These are phyloP conservation scores for Gossypium stocksii DNA, from an alignment of 345 rosid species.

Conservation along the genomic window DNA sequence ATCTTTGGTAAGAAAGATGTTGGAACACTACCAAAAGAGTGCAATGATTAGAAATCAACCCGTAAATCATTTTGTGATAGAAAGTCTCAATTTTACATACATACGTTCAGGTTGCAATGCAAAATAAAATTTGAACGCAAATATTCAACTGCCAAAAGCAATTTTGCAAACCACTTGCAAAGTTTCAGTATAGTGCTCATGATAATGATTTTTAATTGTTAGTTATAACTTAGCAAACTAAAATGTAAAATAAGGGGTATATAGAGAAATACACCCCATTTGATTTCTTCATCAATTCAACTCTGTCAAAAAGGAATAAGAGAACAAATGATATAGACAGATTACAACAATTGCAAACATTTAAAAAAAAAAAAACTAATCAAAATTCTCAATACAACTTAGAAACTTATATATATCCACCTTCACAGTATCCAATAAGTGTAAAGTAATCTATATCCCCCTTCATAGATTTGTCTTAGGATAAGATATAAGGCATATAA, in stretches of 20 bases:
- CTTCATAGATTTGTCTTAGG: too few relatives aligned
- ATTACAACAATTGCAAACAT: too few relatives aligned
- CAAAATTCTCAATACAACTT: not conserved
- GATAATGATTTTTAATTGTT: not conserved
- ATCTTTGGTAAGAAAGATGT: constrained; percentile 93
- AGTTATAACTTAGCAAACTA: constrained; percentile 22
- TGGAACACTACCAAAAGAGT: constrained; percentile 67
- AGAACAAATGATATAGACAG: not conserved
- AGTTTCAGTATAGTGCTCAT: constrained; percentile 54
- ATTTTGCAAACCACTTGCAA: constrained; percentile 95
- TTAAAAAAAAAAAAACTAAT: not conserved
- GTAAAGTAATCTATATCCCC: too few relatives aligned
- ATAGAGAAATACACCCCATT: constrained; percentile 52
- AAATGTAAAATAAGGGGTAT: not conserved
- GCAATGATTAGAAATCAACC: constrained; percentile 23
- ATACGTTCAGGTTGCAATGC: constrained; percentile 87
- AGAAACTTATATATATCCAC: constrained; percentile 92
- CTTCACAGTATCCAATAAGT: constrained; percentile 91
- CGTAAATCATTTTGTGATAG: constrained; percentile 13
- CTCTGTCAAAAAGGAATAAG: constrained; percentile 43
- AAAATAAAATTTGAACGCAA: constrained; percentile 88
- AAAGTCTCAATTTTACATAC: constrained; percentile 13
- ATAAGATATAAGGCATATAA: not conserved
- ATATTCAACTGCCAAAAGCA: constrained; percentile 86
- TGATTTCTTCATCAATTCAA: constrained; percentile 92